Base-by-base conservation (phyloP, 2,329 filamentous ascomycete genomes). In the Calycina herbarum region DNA sequence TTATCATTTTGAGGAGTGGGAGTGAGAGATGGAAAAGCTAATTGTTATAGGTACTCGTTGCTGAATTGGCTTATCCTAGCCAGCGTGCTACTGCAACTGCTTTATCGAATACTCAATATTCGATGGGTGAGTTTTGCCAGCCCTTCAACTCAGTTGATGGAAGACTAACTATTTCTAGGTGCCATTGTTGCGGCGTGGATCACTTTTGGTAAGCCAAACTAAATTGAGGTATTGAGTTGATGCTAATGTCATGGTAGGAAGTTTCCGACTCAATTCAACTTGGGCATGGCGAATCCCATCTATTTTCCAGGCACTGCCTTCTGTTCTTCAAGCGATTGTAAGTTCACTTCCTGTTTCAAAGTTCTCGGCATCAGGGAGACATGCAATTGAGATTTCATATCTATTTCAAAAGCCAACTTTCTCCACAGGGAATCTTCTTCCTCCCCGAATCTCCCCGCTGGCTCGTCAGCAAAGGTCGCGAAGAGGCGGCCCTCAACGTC, bases 401-500 rank as follows among this genome's bases (percentile, higher is more conserved):
- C 40, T 51, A 29, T 31, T 20, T n/a, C 38, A 35, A 48, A 51
- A 2, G 31, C 40, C 17, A 45, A 61, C 10, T 20, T 6, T 6
- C 2, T 24, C 13, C 1, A 11, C n/a, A 64, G 15, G 65, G 68
- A 58, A 74, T 77, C 63, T 75, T 71, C 68, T 70, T 74, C 40
- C 70, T 77, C n/a, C 74, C 76, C 24, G 76, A 78, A 68, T 64
- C 76, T 71, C 69, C 77, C 1, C 51, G 68, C 42, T 84, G n/a
- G 78, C 82, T 62, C 70, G 77, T 67, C 5, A 64, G 63, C 51
- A 81, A 82, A 66, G 82, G 77, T 77, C 57, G 82, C 82, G 2
- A 79, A 82, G 69, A 79, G 82, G 67, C 80, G 82, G 67, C 82
- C 79, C 67, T 75, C 77, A 8, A 82, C 82, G 70, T 84, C 31